phyloP scores from a whole-genome alignment of 148 eudicot species.

The Cornus controversa region DNA sequence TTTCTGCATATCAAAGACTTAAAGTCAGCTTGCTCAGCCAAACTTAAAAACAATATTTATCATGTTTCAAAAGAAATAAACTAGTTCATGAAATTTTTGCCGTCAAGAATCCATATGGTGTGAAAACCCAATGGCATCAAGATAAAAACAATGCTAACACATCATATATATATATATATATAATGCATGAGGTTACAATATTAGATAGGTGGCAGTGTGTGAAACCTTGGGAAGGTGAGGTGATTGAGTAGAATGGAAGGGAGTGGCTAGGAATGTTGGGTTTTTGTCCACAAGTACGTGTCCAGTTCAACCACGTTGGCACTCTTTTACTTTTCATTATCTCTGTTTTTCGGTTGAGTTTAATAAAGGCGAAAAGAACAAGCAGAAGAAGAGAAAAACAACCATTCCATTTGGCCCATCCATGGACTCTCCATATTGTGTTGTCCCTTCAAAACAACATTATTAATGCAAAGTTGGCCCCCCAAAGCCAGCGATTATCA shows the following conservation, averaged over 20 bases:
- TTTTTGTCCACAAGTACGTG: conserved; percentile 42
- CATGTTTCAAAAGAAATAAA: too few species aligned
- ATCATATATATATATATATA: neutral
- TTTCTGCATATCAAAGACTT: too few species aligned
- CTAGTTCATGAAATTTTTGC: too few species aligned
- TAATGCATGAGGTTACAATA: neutral
- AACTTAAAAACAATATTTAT: too few species aligned
- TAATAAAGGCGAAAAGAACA: conserved; percentile 26
- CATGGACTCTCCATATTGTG: conserved; percentile 10
- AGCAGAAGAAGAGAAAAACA: conserved; percentile 27
- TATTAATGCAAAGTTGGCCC: conserved; percentile 1
- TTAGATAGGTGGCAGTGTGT: conserved; percentile 4
- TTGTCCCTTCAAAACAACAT: conserved; percentile 25
- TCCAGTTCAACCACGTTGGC: conserved; percentile 34
- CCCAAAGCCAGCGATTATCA: neutral
- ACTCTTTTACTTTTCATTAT: conserved; percentile 27
- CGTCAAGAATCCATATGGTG: neutral
- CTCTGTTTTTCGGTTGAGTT: neutral
- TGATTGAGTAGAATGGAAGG: conserved; percentile 42
- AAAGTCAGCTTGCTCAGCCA: too few species aligned
- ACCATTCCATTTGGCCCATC: conserved; percentile 27
- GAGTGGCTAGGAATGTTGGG: conserved; percentile 43
- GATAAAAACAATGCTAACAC: neutral
- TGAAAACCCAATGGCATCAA: neutral
- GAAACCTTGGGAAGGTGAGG: conserved; percentile 12